phyloP scores from a whole-genome alignment of 1,284 basidiomycete genomes.

The Pholiota adiposa region DNA sequence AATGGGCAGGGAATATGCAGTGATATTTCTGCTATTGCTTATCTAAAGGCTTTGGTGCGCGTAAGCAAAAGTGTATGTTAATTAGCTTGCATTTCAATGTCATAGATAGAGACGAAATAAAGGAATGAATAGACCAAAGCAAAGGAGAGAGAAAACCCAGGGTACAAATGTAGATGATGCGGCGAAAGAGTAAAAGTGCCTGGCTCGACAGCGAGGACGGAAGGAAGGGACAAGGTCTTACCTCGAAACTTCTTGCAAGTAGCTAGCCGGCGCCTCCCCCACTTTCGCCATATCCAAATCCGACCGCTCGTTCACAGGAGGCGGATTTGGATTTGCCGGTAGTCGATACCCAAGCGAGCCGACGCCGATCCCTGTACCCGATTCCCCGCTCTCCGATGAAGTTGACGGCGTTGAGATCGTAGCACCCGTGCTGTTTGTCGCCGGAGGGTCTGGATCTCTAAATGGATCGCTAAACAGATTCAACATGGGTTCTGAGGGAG shows the following conservation, averaged over 20 bases:
- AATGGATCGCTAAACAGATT: neutral
- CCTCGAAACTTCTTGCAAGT: constrained; percentile 19
- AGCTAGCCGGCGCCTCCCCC: constrained; percentile 10
- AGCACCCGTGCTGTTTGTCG: constrained; percentile 7
- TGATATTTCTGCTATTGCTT: constrained; percentile 1
- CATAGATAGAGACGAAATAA: neutral
- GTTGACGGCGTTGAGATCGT: constrained; percentile 11
- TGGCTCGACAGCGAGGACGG: no score
- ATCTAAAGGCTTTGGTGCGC: constrained; percentile 5
- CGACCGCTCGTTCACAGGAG: constrained; percentile 31
- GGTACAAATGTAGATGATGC: neutral
- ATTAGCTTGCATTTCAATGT: constrained; percentile 5
- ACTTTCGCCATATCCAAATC: constrained; percentile 10
- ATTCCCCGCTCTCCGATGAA: constrained; percentile 18
- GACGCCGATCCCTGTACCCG: constrained; percentile 11
- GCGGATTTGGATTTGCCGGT: constrained; percentile 39
- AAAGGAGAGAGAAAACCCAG: neutral
- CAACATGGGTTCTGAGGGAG: constrained; percentile 8
- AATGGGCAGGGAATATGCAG: neutral
- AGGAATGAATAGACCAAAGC: constrained; percentile 1
- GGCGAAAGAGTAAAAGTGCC: neutral
- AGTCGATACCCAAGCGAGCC: constrained; percentile 39
- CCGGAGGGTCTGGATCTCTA: neutral
- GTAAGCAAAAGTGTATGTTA: neutral
- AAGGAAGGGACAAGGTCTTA: constrained; percentile 10